Evolutionary conservation across 257 asterid species (phyloP), one percentile per base, ranked within the genome.

Genomic region (Ehretia macrophylla): DNA sequence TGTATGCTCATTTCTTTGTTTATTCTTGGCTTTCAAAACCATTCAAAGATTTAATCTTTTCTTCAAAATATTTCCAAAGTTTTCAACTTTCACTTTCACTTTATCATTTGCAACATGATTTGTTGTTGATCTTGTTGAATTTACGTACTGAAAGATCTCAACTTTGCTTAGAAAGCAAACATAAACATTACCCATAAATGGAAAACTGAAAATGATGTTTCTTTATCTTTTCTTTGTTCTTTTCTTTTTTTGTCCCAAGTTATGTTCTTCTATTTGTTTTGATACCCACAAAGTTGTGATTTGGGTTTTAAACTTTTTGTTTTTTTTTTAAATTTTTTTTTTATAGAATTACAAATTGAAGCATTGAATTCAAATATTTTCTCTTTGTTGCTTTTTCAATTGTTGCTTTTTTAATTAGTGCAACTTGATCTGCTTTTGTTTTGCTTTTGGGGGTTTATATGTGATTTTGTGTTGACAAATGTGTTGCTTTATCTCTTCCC

Each of bases 371-470:
- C 58, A 55, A 63, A 38, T 17, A n/a, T 44, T 56, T 52, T 64
- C 18, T n/a, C 17, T 32, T 61, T 27, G 27, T 48, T 23, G 19
- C 27, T 42, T 62, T 70, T 67, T 56, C 49, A 9, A 42, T 1
- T 62, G 38, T 37, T 48, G 46, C 23, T 42, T 54, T n/a, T 69
- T 35, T 35, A 58, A 62, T 46, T 69, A 21, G 32, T 49, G 53
- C 63, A 51, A 50, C 60, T 75, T 81, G 75, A 68, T 77, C 80
- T 83, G 76, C 58, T 74, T 77, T 73, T 51, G 54, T 68, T 72
- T 72, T 77, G 68, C 78, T 57, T 77, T 78, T 68, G 56, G 59
- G 62, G 45, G 60, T 72, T 63, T 64, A 66, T 72, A 70, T 70
- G 51, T 42, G 79, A 79, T 75, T 75, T 62, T 51, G 46, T 70